These are phyloP conservation scores for Cladophialophora carrionii DNA, from an alignment of 2,329 filamentous ascomycete species.

Conservation along the genomic window DNA sequence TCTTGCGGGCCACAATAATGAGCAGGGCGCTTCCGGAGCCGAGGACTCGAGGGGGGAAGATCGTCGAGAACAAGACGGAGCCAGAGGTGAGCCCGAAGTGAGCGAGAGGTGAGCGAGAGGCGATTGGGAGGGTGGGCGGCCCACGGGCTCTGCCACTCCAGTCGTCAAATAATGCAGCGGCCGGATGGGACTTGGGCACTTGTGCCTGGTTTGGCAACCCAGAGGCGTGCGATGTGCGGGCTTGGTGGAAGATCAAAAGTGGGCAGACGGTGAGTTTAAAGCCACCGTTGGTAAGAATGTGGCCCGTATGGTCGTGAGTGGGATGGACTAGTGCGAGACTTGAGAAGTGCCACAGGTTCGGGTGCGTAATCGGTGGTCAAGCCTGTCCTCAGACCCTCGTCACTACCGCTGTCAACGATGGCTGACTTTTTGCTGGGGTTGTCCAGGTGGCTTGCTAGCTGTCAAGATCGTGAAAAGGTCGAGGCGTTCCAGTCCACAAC, in stretches of 20 bases:
- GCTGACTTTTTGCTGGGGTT: not conserved
- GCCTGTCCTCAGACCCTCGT: constrained; percentile 2
- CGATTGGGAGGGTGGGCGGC: constrained; percentile 19
- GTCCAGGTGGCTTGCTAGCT: not conserved
- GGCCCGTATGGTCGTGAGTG: constrained; percentile 5
- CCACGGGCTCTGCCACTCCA: constrained; percentile 23
- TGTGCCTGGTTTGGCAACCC: constrained; percentile 21
- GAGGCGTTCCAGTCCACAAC: not conserved
- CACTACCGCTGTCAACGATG: constrained; percentile 8
- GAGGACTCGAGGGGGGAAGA: constrained; percentile 27
- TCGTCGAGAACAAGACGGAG: constrained; percentile 20
- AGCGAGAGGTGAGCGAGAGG: not conserved
- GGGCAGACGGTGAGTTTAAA: constrained; percentile 34
- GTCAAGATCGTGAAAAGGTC: not conserved
- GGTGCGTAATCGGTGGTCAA: constrained; percentile 11
- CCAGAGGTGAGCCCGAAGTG: not conserved
- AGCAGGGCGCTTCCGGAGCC: constrained; percentile 28
- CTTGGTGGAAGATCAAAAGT: constrained; percentile 37
- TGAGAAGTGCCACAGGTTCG: constrained; percentile 7
- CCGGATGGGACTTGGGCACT: constrained; percentile 16
- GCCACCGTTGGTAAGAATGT: constrained; percentile 23
- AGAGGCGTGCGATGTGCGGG: constrained; percentile 31
- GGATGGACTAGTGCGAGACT: constrained; percentile 14
- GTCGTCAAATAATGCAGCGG: constrained; percentile 14
- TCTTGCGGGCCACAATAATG: constrained; percentile 19